Evolutionary conservation across 78 protist genomes (phyloP).

Genomic region (Chrysochromulina parva): DNA sequence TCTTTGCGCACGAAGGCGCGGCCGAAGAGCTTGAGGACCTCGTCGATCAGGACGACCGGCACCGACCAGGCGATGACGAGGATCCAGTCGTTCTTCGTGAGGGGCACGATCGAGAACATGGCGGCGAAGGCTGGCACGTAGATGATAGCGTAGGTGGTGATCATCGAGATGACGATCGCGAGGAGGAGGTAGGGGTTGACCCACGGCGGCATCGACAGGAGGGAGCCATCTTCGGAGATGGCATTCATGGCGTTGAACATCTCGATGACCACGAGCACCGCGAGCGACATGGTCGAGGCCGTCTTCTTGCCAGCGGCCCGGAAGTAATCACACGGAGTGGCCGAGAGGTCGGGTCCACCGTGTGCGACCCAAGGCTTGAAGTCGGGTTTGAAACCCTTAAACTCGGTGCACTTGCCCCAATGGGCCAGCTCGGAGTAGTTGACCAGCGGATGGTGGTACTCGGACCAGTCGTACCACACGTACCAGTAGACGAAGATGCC

Average conservation of each 20-base stretch:
- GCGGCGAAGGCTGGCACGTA: slow-evolving; percentile 58
- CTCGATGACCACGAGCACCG: slow-evolving; percentile 74
- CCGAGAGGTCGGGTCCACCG: neutral
- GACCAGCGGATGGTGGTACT: neutral
- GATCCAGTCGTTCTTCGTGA: slow-evolving; percentile 53
- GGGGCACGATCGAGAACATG: slow-evolving; percentile 47
- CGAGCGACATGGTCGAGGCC: slow-evolving; percentile 64
- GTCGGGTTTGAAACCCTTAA: too few species aligned
- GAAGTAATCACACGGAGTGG: slow-evolving; percentile 15
- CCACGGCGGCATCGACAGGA: slow-evolving; percentile 47
- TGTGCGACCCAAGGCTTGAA: neutral
- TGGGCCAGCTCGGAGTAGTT: neutral
- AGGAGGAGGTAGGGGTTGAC: slow-evolving; percentile 49
- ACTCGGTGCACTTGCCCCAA: slow-evolving; percentile 26
- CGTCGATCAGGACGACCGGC: slow-evolving; percentile 77
- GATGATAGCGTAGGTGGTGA: slow-evolving; percentile 58
- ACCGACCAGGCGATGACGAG: slow-evolving; percentile 47
- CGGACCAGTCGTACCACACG: slow-evolving; percentile 1
- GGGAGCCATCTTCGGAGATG: slow-evolving; percentile 54
- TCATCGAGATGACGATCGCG: slow-evolving; percentile 51
- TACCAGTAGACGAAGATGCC: slow-evolving; percentile 54
- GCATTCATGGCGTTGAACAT: slow-evolving; percentile 76
- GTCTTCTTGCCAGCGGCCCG: neutral
- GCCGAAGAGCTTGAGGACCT: slow-evolving; percentile 58
- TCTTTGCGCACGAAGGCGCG: neutral